These are phyloP conservation scores for Calvatia gigantea DNA, from an alignment of 768 basidiomycete species.

Conservation along the genomic window DNA sequence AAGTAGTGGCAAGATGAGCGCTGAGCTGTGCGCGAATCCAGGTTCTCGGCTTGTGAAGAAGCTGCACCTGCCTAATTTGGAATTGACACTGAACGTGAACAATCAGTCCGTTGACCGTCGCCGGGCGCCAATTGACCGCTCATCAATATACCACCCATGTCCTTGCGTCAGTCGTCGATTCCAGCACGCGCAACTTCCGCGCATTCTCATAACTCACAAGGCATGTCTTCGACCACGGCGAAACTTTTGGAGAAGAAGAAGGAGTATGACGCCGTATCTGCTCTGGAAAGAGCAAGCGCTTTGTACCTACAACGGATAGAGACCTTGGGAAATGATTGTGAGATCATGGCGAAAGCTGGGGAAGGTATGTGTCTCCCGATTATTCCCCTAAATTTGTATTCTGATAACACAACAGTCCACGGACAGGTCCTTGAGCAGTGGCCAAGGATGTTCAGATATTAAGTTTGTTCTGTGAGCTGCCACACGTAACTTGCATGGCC, in stretches of 20 bases:
- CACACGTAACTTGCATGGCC: neutral
- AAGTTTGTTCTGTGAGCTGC: conserved; percentile 52
- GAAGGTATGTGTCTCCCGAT: conserved; percentile 40
- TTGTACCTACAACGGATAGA: conserved; percentile 67
- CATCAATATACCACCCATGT: conserved; percentile 10
- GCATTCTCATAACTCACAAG: conserved; percentile 31
- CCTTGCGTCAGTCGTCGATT: conserved; percentile 56
- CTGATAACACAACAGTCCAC: conserved; percentile 43
- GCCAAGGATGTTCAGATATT: conserved; percentile 84
- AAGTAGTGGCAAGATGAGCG: neutral
- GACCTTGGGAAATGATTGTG: conserved; percentile 66
- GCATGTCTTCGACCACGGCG: conserved; percentile 42
- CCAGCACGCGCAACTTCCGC: conserved; percentile 49
- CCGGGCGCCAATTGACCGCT: neutral
- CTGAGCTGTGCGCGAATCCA: conserved; percentile 9
- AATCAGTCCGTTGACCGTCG: conserved; percentile 9
- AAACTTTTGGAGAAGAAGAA: conserved; percentile 78
- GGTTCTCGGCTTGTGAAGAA: neutral
- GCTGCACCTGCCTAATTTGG: neutral
- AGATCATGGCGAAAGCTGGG: conserved; percentile 76
- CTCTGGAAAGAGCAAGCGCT: conserved; percentile 61
- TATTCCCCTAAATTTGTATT: neutral
- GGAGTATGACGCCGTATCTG: conserved; percentile 72
- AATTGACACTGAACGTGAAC: conserved; percentile 10
- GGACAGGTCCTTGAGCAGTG: conserved; percentile 78